A percentile compares a stretch with the other conserved stretches of the same genome.
These are phyloP conservation scores for Sporothrix phasma DNA, from an alignment of 2,329 filamentous ascomycete genomes.

Conservation along the genomic window DNA sequence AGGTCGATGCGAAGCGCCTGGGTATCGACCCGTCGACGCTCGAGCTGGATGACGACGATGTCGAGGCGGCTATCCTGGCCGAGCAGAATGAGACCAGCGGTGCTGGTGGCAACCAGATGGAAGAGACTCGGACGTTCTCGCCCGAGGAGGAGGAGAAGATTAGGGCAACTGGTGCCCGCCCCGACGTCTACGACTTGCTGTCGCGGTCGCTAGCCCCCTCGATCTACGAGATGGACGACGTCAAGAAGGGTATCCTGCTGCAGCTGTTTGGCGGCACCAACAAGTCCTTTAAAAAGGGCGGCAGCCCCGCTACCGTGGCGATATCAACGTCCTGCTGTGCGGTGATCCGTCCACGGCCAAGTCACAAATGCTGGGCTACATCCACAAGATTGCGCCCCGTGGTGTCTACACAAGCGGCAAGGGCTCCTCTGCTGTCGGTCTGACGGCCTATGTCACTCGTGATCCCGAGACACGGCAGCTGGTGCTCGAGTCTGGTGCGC, in stretches of 20 bases:
- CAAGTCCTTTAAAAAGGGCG: slow-evolving; percentile 94
- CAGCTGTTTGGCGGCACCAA: slow-evolving; percentile 97
- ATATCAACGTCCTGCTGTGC: slow-evolving; percentile 94
- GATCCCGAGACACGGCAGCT: slow-evolving; percentile 73
- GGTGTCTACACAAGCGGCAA: slow-evolving; percentile 74
- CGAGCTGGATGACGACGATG: slow-evolving; percentile 55
- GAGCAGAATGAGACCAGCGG: slow-evolving; percentile 17
- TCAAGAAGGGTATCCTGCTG: slow-evolving; percentile 95
- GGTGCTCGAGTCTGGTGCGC: slow-evolving; percentile 68
- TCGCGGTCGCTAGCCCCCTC: slow-evolving; percentile 86
- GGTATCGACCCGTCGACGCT: slow-evolving; percentile 85
- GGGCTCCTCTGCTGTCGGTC: slow-evolving; percentile 70
- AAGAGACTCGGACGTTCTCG: slow-evolving; percentile 73
- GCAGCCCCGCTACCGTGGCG: slow-evolving; percentile 92
- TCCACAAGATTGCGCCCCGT: slow-evolving; percentile 94
- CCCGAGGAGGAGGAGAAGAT: slow-evolving; percentile 88
- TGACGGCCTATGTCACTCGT: slow-evolving; percentile 71
- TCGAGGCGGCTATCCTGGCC: slow-evolving; percentile 39
- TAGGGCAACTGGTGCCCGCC: slow-evolving; percentile 62
- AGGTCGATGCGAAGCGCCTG: slow-evolving; percentile 90
- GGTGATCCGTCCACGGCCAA: slow-evolving; percentile 96
- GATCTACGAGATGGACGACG: slow-evolving; percentile 95
- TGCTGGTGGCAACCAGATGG: slow-evolving; percentile 61
- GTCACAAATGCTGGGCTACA: slow-evolving; percentile 86
- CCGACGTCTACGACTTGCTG: slow-evolving; percentile 88